Evolutionary conservation across 805 yeast species (phyloP).

Genomic region (Kodamaea nitidulidarum): DNA sequence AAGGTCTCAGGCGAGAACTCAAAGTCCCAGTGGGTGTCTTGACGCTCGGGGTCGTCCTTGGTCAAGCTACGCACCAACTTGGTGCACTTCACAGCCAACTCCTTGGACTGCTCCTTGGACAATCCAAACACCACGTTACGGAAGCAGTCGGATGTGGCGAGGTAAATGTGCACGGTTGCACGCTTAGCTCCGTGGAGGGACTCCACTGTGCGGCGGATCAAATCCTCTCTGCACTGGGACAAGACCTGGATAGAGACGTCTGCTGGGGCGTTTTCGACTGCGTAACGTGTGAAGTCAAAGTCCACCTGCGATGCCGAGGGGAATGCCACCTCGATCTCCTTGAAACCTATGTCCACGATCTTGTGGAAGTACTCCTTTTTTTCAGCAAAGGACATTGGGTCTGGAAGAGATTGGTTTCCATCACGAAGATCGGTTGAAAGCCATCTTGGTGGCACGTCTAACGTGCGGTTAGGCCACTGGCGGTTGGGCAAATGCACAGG

Average conservation of each 20-base stretch:
- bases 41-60: conserved; percentile 54
- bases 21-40: conserved; percentile 62
- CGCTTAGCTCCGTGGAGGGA: conserved; percentile 67
- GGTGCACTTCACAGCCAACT: conserved; percentile 60
- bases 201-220: conserved; percentile 68
- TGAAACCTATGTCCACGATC: conserved; percentile 69
- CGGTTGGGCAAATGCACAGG: conserved; percentile 57
- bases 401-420: conserved; percentile 82
- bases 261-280: conserved; percentile 68
- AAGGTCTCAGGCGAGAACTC: conserved; percentile 83
- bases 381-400: conserved; percentile 81
- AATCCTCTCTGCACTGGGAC: conserved; percentile 71
- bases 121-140: conserved; percentile 67
- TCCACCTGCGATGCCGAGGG: conserved; percentile 79
- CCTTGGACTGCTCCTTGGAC: conserved; percentile 54
- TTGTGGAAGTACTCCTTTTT: conserved; percentile 67
- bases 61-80: conserved; percentile 61
- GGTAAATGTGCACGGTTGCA: conserved; percentile 72
- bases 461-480: conserved; percentile 62
- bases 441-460: conserved; percentile 74
- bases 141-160: conserved; percentile 74
- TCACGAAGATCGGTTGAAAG: conserved; percentile 78
- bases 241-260: conserved; percentile 77
- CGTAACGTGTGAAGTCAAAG: conserved; percentile 74
- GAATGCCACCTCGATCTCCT: conserved; percentile 80